Percentiles rank a stretch among this genome's conserved stretches.
Evolutionary conservation across 108 stramenopile genomes (phyloP).

Genomic region (Nitzschia sp.): DNA sequence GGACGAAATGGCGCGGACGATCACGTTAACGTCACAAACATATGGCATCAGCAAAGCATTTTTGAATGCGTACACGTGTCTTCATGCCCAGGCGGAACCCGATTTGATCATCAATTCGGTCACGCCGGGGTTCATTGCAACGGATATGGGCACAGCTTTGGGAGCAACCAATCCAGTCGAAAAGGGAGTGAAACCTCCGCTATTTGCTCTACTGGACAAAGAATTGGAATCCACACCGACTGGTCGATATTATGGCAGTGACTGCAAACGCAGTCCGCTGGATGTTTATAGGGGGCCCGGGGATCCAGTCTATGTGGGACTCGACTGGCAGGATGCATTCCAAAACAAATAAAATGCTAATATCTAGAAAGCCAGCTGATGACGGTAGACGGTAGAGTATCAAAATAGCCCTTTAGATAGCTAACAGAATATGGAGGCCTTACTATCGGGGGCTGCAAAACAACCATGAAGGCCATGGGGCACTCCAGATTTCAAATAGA

Average conservation of each 20-base stretch:
- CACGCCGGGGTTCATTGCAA: slow-evolving; percentile 69
- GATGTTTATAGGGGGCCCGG: slow-evolving; percentile 68
- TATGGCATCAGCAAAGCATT: slow-evolving; percentile 63
- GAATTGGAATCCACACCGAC: slow-evolving; percentile 30
- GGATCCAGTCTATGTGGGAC: slow-evolving; percentile 68
- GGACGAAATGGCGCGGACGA: slow-evolving; percentile 28
- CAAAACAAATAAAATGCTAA: background rate
- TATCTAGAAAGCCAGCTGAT: background rate
- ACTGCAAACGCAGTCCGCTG: slow-evolving; percentile 53
- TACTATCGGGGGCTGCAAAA: slow-evolving; percentile 32
- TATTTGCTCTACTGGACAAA: slow-evolving; percentile 40
- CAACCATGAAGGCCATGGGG: slow-evolving; percentile 69
- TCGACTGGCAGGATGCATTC: slow-evolving; percentile 13
- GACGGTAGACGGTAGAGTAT: too few relatives aligned
- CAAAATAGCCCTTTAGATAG: too few relatives aligned
- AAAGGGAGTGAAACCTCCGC: slow-evolving; percentile 47
- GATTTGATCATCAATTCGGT: slow-evolving; percentile 42
- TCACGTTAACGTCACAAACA: slow-evolving; percentile 2
- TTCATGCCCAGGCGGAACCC: slow-evolving; percentile 46
- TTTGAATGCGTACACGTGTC: slow-evolving; percentile 53
- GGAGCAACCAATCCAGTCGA: slow-evolving; percentile 55
- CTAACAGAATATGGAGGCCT: slow-evolving; percentile 2
- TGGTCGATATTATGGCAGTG: slow-evolving; percentile 70
- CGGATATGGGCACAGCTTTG: slow-evolving; percentile 48
- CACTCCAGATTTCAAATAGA: slow-evolving; percentile 46